Evolutionary conservation across 768 basidiomycete genomes (phyloP).

Genomic region (Amanita rubescens): DNA sequence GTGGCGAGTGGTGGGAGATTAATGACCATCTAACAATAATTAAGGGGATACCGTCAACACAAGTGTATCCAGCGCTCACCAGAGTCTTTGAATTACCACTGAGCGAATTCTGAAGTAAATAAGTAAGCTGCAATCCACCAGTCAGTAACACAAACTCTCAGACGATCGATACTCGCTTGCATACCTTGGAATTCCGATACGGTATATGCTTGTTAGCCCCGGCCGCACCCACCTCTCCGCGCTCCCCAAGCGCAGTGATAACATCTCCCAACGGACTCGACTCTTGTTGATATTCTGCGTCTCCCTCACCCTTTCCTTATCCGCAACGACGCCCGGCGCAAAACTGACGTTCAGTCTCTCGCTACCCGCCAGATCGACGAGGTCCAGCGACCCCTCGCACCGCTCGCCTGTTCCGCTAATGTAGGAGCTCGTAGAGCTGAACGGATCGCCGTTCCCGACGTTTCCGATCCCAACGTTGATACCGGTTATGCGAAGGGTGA

Average conservation of each 20-base stretch:
- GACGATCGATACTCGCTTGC: constrained; percentile 10
- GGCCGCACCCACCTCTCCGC: no score
- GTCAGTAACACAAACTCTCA: not conserved
- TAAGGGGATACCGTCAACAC: not conserved
- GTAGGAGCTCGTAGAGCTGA: constrained; percentile 9
- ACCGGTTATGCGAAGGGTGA: constrained; percentile 90
- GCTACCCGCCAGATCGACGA: no score
- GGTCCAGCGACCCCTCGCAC: no score
- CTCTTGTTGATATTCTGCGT: constrained; percentile 92
- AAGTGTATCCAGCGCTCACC: constrained; percentile 35
- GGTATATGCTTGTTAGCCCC: constrained; percentile 73
- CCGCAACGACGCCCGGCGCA: constrained; percentile 39
- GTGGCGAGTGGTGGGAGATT: constrained; percentile 85
- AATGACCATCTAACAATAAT: constrained; percentile 66
- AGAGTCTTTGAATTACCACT: constrained; percentile 88
- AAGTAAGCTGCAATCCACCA: constrained; percentile 58
- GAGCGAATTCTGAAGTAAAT: constrained; percentile 85
- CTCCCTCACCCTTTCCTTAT: constrained; percentile 83
- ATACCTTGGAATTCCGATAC: constrained; percentile 77
- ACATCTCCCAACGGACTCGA: constrained; percentile 91
- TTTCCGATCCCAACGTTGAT: constrained; percentile 36
- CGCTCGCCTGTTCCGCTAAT: constrained; percentile 53
- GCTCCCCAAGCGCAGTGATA: constrained; percentile 82
- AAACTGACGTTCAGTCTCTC: constrained; percentile 78
- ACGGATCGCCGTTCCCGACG: constrained; percentile 1